Percentiles rank a stretch among this genome's conserved stretches.
Evolutionary conservation across 495 filamentous ascomycete genomes (phyloP).

Genomic region (Podospora conica): DNA sequence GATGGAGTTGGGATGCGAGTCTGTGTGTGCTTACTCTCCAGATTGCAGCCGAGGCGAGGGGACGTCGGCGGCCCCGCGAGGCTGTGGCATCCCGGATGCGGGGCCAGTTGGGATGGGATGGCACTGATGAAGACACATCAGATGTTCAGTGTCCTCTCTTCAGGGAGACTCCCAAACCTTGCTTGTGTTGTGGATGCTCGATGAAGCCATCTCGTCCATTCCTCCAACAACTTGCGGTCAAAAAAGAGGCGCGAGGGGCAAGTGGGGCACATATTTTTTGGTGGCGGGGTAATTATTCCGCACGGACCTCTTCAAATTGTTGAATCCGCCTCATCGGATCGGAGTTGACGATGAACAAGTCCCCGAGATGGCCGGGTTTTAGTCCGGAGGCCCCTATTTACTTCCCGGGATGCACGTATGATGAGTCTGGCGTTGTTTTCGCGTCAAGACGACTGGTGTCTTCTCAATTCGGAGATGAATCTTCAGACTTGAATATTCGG

Average conservation of each 20-base stretch:
- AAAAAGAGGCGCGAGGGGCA: slow-evolving; percentile 18
- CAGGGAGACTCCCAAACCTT: not conserved
- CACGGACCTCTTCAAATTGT: slow-evolving; percentile 20
- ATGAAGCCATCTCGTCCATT: slow-evolving; percentile 8
- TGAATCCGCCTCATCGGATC: not conserved
- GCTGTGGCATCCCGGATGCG: not conserved
- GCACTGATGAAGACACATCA: not conserved
- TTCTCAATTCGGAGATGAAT: not conserved
- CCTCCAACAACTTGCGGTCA: not conserved
- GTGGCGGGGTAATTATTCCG: slow-evolving; percentile 21
- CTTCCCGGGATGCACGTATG: not conserved
- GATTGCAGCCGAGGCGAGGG: not conserved
- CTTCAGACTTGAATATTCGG: not conserved
- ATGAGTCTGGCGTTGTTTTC: not conserved
- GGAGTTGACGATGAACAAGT: not conserved
- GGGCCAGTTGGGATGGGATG: not conserved
- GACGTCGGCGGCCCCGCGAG: not conserved
- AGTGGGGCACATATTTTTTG: slow-evolving; percentile 14
- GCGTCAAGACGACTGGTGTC: not conserved
- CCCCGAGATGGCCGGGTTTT: slow-evolving; percentile 4
- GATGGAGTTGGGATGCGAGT: not conserved
- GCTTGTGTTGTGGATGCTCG: not conserved
- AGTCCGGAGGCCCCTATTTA: not conserved
- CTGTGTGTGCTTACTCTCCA: slow-evolving; percentile 1
- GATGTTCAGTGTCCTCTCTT: not conserved